A percentile compares a stretch with the other conserved stretches of the same genome.
phyloP scores from a whole-genome alignment of 805 yeast species.

The Metschnikowia matae region DNA sequence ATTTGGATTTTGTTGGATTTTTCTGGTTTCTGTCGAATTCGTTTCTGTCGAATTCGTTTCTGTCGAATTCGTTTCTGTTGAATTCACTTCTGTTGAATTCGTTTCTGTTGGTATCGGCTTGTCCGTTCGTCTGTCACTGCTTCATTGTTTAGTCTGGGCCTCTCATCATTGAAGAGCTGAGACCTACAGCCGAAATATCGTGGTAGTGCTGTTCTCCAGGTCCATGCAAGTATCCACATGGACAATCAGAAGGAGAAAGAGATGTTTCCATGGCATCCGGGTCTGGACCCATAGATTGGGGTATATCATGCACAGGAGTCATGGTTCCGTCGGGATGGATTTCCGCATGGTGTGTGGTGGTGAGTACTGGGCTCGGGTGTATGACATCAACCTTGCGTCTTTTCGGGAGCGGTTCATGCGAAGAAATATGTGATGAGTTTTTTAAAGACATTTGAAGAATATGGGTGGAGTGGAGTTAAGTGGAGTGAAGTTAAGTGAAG shows the following conservation, averaged over 20 bases:
- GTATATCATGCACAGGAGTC: constrained; percentile 5
- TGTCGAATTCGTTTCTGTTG: background rate
- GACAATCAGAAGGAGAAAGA: constrained; percentile 4
- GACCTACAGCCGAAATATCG: constrained; percentile 16
- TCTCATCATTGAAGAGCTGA: constrained; percentile 14
- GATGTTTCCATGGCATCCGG: constrained; percentile 7
- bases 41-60: no score
- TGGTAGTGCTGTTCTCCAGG: constrained; percentile 11
- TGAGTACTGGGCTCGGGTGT: background rate
- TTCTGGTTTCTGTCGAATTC: no score
- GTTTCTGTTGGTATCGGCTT: no score
- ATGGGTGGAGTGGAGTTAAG: no score
- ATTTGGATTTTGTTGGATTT: no score
- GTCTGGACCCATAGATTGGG: background rate
- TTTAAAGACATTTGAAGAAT: no score
- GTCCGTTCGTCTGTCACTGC: no score
- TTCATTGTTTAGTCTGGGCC: constrained; percentile 14
- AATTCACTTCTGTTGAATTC: background rate
- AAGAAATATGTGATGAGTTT: no score
- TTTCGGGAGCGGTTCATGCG: constrained; percentile 9
- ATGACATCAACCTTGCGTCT: constrained; percentile 6
- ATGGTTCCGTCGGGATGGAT: constrained; percentile 12
- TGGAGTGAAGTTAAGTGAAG: no score
- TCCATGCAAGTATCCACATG: constrained; percentile 16
- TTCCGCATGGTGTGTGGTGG: constrained; percentile 7